Evolutionary conservation across 1,284 basidiomycete species (phyloP).

Genomic region (Neotropicomus parvogracilis): DNA sequence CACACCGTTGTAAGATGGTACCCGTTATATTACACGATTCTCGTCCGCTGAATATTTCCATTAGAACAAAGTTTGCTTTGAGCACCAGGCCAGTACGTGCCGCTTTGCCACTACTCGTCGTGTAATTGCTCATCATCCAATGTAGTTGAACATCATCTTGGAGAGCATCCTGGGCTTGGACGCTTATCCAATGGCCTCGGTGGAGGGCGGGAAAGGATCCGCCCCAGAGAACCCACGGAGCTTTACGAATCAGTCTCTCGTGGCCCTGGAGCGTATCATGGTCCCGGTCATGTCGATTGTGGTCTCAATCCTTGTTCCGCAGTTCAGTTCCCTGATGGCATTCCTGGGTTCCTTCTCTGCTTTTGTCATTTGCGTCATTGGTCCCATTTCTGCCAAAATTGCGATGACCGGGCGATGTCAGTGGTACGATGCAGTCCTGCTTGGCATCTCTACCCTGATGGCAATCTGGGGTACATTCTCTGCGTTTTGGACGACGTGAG

Average conservation of each 20-base stretch:
- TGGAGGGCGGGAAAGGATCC: constrained; percentile 35
- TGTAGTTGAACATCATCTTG: constrained; percentile 72
- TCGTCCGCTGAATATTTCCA: constrained; percentile 8
- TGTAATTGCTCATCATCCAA: constrained; percentile 4
- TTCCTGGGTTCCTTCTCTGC: constrained; percentile 87
- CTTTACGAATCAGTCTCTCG: constrained; percentile 42
- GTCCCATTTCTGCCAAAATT: constrained; percentile 67
- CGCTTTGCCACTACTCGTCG: neutral
- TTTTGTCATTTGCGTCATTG: constrained; percentile 80
- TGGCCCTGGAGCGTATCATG: constrained; percentile 55
- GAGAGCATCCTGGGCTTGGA: constrained; percentile 74
- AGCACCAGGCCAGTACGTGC: constrained; percentile 74
- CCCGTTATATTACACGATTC: neutral
- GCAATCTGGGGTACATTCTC: constrained; percentile 77
- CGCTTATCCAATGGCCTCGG: constrained; percentile 34
- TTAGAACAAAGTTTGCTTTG: constrained; percentile 83
- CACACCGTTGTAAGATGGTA: constrained; percentile 61
- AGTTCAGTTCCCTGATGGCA: constrained; percentile 88
- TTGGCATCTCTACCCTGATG: constrained; percentile 61
- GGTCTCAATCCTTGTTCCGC: constrained; percentile 77
- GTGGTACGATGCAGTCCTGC: constrained; percentile 51
- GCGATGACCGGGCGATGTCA: constrained; percentile 50
- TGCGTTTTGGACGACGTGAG: constrained; percentile 48
- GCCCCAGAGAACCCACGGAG: constrained; percentile 6
- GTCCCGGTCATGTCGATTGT: constrained; percentile 61